Percentiles rank a stretch among this genome's conserved stretches.
These are phyloP conservation scores for Phragmites australis DNA, from an alignment of 176 grass and related monocot species.

Conservation along the genomic window DNA sequence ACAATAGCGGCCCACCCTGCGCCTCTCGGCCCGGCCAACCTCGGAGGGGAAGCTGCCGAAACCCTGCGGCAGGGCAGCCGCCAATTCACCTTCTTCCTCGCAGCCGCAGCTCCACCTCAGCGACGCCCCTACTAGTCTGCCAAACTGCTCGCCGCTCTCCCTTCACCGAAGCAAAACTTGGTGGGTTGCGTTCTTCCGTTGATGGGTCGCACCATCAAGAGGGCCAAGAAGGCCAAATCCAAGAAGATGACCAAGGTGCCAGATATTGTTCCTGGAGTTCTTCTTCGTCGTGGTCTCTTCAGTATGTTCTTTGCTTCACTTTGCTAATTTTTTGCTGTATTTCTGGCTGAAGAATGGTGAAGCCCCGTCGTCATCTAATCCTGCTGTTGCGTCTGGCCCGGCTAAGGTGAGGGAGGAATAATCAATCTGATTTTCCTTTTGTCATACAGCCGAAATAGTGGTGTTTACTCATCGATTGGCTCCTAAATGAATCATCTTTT, in stretches of 20 bases:
- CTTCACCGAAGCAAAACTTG: too few species aligned
- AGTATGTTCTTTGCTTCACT: background rate
- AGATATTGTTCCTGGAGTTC: background rate
- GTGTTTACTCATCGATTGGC: background rate
- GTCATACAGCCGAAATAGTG: background rate
- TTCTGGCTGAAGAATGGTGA: slow-evolving; percentile 36
- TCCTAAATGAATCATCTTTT: background rate
- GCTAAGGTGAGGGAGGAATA: slow-evolving; percentile 53
- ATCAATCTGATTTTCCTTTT: background rate
- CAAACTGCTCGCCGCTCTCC: too few species aligned
- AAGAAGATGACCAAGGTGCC: slow-evolving; percentile 58
- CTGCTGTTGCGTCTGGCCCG: slow-evolving; percentile 43
- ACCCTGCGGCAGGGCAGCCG: background rate
- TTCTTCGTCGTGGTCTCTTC: background rate
- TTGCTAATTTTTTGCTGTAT: background rate
- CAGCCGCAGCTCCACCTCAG: background rate
- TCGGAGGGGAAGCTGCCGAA: background rate
- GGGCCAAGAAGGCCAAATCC: slow-evolving; percentile 52
- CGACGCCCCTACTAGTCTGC: background rate
- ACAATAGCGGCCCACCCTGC: background rate
- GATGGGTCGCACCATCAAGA: slow-evolving; percentile 59
- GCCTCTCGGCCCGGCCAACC: background rate
- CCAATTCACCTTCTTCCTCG: background rate
- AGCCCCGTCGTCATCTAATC: slow-evolving; percentile 36
- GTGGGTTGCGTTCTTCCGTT: background rate